Evolutionary conservation across 2,329 filamentous ascomycete genomes (phyloP), one percentile per base, ranked within the genome.

Genomic region (Pezicula neosporulosa): DNA sequence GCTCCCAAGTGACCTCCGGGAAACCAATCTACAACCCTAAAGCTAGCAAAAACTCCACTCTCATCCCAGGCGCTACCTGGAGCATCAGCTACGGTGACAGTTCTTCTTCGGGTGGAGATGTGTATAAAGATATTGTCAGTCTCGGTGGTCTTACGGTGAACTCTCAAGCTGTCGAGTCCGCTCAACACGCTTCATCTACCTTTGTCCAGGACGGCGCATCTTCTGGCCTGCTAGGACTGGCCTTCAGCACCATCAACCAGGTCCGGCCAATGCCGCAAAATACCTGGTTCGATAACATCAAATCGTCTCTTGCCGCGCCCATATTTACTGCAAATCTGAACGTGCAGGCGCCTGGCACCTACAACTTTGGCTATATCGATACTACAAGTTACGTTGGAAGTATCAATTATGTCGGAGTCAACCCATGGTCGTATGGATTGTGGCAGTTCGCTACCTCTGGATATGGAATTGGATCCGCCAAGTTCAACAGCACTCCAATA

Each of bases 211-310:
- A 66, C 47, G 47, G 60, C 36, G 54, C 56, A 7, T 44, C 56
- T 18, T 80, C 84, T 56, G 83, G 83, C 38, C 73, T 86, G 10
- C 72, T 86, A n/a, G 83, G 83, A n/a, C 72, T 86, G 30, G 82
- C 74, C 3, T 56, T 53, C 35, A 48, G 43, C n/a, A 52, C 24
- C n/a, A 33, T 56, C 42, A 58, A 59, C 42, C 50, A 47, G 6
- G 51, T 54, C 6, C 24, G 19, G 1, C 57, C 57, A 15, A 46
- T 33, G 3, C 19, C 46, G 16, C 56, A 53, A 46, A 49, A 55
- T 16, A 58, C 56, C 4, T 59, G 51, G 46, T 55, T 59, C 48
- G 56, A 54, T 21, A 59, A 58, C 24, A 44, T 55, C 28, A 41
- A 42, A 16, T 18, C 30, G 5, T 16, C 39, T 15, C 55, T 59